Evolutionary conservation across 495 filamentous ascomycete species (phyloP).

Genomic region (Monascus purpureus): DNA sequence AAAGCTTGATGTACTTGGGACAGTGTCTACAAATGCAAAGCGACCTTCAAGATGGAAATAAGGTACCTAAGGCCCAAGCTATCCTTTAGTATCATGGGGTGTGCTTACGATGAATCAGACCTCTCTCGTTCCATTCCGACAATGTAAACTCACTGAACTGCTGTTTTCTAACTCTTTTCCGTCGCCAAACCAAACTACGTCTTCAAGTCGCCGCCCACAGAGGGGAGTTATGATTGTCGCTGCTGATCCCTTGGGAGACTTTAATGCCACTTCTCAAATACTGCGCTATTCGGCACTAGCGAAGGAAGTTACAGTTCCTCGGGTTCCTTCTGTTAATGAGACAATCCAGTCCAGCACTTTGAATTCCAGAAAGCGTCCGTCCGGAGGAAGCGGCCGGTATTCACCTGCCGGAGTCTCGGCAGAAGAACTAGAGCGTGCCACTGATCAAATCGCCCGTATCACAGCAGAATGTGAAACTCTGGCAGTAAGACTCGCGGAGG

Average conservation of each 20-base stretch:
- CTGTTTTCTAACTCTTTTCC: slow-evolving; percentile 94
- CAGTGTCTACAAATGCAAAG: slow-evolving; percentile 96
- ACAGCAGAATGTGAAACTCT: slow-evolving; percentile 57
- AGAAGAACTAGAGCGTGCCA: slow-evolving; percentile 64
- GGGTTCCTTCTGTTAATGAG: slow-evolving; percentile 62
- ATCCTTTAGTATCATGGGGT: no score
- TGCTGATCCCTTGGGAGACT: slow-evolving; percentile 85
- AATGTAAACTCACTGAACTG: slow-evolving; percentile 93
- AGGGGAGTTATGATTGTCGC: slow-evolving; percentile 95
- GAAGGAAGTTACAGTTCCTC: slow-evolving; percentile 82
- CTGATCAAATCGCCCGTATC: slow-evolving; percentile 59
- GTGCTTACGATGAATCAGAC: no score
- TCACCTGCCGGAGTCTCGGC: slow-evolving; percentile 36
- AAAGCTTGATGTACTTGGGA: slow-evolving; percentile 93
- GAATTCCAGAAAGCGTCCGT: slow-evolving; percentile 16
- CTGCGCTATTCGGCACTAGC: slow-evolving; percentile 89
- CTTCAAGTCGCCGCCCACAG: slow-evolving; percentile 50
- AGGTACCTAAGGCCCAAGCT: no score
- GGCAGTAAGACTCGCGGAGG: slow-evolving; percentile 42
- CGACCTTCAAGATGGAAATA: slow-evolving; percentile 55
- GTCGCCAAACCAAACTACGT: slow-evolving; percentile 37
- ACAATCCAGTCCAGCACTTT: slow-evolving; percentile 39
- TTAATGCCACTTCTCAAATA: slow-evolving; percentile 93
- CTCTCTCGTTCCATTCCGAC: slow-evolving; percentile 77
- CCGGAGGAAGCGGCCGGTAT: slow-evolving; percentile 26